Evolutionary conservation across 768 basidiomycete genomes (phyloP).

Genomic region (Mycena vitilis): DNA sequence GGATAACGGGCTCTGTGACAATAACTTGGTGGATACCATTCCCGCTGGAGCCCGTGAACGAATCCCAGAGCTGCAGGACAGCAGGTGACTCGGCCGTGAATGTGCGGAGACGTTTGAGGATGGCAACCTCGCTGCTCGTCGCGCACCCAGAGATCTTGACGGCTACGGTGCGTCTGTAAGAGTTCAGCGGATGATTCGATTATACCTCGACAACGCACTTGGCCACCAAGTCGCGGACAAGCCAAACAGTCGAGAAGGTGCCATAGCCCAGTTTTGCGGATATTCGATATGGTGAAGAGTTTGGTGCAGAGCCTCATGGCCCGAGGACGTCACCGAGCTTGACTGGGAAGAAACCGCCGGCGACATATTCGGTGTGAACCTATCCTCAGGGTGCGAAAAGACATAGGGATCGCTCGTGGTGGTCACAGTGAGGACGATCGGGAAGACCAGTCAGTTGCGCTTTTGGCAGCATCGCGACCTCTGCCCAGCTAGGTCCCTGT

Average conservation of each 20-base stretch:
- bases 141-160: conserved; percentile 1
- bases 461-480: neutral
- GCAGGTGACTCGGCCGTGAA: neutral
- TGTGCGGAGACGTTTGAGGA: conserved; percentile 1
- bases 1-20: conserved; percentile 8
- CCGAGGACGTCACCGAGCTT: conserved; percentile 13
- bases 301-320: conserved; percentile 2
- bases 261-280: conserved; percentile 14
- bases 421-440: neutral
- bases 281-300: conserved; percentile 6
- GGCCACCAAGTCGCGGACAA: neutral
- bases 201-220: neutral
- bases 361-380: neutral
- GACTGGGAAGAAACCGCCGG: conserved; percentile 3
- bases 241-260: conserved; percentile 19
- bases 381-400: neutral
- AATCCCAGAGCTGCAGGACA: conserved; percentile 4
- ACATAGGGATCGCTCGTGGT: neutral
- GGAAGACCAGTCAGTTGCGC: too few relatives aligned
- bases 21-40: conserved; percentile 11
- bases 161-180: conserved; percentile 10
- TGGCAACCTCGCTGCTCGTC: neutral
- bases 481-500: neutral
- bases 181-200: neutral
- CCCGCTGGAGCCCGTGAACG: neutral